Evolutionary conservation across 306 rosid species (phyloP), one percentile per base, ranked within the genome.

Genomic region (Prunus armeniaca): DNA sequence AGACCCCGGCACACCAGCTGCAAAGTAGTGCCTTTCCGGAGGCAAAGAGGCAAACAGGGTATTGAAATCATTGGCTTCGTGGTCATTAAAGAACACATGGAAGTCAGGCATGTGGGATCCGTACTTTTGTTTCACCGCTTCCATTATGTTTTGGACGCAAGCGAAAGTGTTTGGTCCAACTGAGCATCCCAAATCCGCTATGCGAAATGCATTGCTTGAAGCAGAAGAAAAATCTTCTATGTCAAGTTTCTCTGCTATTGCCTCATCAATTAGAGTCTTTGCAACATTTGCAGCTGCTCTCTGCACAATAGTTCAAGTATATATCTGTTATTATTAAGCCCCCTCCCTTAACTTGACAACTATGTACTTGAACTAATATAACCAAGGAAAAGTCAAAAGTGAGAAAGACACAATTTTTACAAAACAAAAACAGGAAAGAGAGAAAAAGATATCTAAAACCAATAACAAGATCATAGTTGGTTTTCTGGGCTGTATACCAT

Each of bases 151-250:
- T 25, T 70, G 60, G 63, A 62, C 62, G 2, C 54, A 30, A 2
- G 13, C 1, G 32, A 81, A 62, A 3, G 77, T 76, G 58, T 75
- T 80, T 6, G 76, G 84, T 14, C 84, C 80, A 30, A 75, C 51
- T 6, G 80, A 75, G 28, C 80, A 81, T 11, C 84, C 84, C 76
- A 81, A 60, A 63, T 81, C 77, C 11, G 73, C 74, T 3, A 76
- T 63, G 11, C 54, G 38, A 28, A 69, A 68, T 6, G 30, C 17
- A 19, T 25, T 60, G 61, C 55, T 30, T 46, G 75, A 50, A 41
- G 27, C 25, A 5, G 70, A 69, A 20, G 52, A 45, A 4, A 17
- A 45, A 4, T 19, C 13, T 22, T 75, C 5, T 25, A 25, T 20
- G 51, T 80, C 80, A 34, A 75, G 76, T 5, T 69, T 68, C 15